A percentile compares a stretch with the other conserved stretches of the same genome.
phyloP scores from a whole-genome alignment of 768 basidiomycete species.

The Tubosaeta sp. region DNA sequence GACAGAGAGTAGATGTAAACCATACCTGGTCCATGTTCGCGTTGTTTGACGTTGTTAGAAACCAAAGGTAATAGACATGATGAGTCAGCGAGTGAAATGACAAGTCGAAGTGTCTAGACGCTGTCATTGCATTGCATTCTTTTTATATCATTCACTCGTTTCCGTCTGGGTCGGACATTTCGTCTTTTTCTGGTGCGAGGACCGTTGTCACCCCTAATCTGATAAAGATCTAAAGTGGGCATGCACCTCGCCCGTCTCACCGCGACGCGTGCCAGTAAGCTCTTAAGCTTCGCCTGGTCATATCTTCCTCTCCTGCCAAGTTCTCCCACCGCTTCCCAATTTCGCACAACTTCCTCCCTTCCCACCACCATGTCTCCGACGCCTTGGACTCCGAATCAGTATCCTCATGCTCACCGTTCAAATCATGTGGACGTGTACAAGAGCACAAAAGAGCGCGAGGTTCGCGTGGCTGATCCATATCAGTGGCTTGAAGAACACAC shows the following conservation, averaged over 20 bases:
- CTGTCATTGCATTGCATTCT: slow-evolving; percentile 1
- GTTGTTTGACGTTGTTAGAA: slow-evolving; percentile 30
- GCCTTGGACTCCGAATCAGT: slow-evolving; percentile 52
- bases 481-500: slow-evolving; percentile 66
- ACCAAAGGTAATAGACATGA: slow-evolving; percentile 15
- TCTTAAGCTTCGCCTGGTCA: slow-evolving; percentile 15
- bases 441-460: slow-evolving; percentile 56
- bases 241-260: slow-evolving; percentile 14
- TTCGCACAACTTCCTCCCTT: slow-evolving; percentile 7
- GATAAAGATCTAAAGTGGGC: slow-evolving; percentile 20
- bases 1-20: background rate
- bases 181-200: slow-evolving; percentile 13
- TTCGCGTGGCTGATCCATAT: slow-evolving; percentile 67
- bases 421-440: slow-evolving; percentile 68
- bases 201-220: slow-evolving; percentile 31
- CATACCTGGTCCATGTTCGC: slow-evolving; percentile 29
- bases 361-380: slow-evolving; percentile 35
- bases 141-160: background rate
- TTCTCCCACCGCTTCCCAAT: background rate
- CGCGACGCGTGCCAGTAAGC: slow-evolving; percentile 10
- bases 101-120: slow-evolving; percentile 11
- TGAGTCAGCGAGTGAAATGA: background rate
- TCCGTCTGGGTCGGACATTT: slow-evolving; percentile 2
- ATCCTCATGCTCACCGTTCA: slow-evolving; percentile 62
- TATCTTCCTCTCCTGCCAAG: slow-evolving; percentile 3